Evolutionary conservation across 2,329 filamentous ascomycete species (phyloP).

Genomic region (Aspergillus luchuensis): DNA sequence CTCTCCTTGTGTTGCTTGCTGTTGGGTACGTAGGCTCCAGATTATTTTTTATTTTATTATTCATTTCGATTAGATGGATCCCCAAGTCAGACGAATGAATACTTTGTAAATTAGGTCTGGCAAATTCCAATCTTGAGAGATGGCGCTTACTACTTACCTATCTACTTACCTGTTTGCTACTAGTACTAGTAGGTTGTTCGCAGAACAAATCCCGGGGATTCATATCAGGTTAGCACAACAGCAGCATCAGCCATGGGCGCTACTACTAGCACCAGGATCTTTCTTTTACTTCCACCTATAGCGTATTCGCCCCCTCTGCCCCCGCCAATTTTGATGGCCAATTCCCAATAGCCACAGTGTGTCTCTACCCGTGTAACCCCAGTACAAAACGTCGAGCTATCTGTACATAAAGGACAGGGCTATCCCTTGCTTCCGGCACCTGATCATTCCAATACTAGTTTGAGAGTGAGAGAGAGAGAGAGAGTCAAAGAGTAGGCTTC

Average conservation of each 20-base stretch:
- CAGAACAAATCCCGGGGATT: background rate
- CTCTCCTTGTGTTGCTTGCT: background rate
- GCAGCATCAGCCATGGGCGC: conserved; percentile 1
- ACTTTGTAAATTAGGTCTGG: no score
- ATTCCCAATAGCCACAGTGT: background rate
- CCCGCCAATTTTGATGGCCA: background rate
- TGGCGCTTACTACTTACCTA: background rate
- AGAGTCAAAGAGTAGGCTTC: no score
- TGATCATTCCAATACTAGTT: conserved; percentile 4
- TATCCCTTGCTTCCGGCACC: conserved; percentile 20
- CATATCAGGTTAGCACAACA: conserved; percentile 8
- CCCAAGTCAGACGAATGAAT: background rate
- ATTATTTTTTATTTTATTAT: background rate
- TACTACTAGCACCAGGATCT: background rate
- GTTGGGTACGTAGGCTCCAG: background rate
- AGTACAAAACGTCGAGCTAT: background rate
- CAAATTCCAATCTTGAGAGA: background rate
- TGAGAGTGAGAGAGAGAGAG: no score
- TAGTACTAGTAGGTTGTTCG: background rate
- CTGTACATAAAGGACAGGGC: conserved; percentile 12
- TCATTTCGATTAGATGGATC: background rate
- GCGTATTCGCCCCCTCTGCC: background rate
- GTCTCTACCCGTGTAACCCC: conserved; percentile 4
- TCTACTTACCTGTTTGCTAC: background rate
- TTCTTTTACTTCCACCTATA: background rate